A percentile compares a stretch with the other conserved stretches of the same genome.
Evolutionary conservation across 306 rosid species (phyloP).

Genomic region (Lathyrus aphaca): DNA sequence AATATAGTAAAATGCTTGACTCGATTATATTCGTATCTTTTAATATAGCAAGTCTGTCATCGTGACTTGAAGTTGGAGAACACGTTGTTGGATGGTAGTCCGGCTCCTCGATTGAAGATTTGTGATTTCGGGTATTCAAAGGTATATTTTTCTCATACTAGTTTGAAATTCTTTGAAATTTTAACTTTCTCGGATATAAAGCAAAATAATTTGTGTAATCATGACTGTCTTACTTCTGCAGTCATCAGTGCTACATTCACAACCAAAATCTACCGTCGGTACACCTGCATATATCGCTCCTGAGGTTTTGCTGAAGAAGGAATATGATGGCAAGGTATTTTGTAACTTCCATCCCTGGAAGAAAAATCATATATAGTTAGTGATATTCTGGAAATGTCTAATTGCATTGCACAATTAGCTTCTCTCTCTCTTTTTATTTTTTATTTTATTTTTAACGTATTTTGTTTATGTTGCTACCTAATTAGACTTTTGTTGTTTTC

Average conservation of each 20-base stretch:
- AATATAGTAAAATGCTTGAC: slow-evolving; percentile 28
- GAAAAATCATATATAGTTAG: slow-evolving; percentile 4
- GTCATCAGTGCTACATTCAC: slow-evolving; percentile 95
- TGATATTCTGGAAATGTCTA: slow-evolving; percentile 16
- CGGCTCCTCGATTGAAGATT: slow-evolving; percentile 91
- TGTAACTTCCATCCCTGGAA: slow-evolving; percentile 19
- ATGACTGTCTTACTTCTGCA: slow-evolving; percentile 44
- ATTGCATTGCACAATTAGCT: slow-evolving; percentile 1
- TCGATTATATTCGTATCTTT: slow-evolving; percentile 30
- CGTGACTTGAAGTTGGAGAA: slow-evolving; percentile 95
- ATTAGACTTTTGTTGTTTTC: background rate
- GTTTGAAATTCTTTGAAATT: no score
- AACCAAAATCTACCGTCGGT: slow-evolving; percentile 97
- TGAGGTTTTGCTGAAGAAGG: slow-evolving; percentile 89
- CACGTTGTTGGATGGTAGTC: slow-evolving; percentile 91
- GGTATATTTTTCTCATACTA: slow-evolving; percentile 45
- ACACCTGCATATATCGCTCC: slow-evolving; percentile 99
- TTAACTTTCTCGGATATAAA: no score
- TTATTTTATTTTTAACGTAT: background rate
- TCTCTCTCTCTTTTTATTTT: background rate
- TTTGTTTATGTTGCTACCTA: slow-evolving; percentile 21
- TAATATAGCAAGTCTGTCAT: slow-evolving; percentile 87
- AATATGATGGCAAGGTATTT: slow-evolving; percentile 95
- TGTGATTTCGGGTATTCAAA: slow-evolving; percentile 96
- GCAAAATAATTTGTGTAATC: background rate